These are phyloP conservation scores for Pseudogymnoascus sp. DNA, from an alignment of 2,329 filamentous ascomycete genomes.

Conservation along the genomic window DNA sequence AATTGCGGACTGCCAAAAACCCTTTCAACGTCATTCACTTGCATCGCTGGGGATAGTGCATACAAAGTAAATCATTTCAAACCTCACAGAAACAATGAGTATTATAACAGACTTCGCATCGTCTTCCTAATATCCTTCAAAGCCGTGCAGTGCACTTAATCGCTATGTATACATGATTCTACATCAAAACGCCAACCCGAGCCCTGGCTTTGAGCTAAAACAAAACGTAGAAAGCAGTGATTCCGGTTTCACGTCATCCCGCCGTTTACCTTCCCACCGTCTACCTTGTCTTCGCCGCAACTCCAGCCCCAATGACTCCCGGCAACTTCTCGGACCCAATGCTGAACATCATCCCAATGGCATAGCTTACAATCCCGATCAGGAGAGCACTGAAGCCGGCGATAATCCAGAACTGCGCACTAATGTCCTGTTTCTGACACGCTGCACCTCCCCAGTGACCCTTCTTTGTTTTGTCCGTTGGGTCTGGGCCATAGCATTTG, in stretches of 20 bases:
- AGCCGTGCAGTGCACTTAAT: slow-evolving; percentile 3
- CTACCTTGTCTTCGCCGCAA: slow-evolving; percentile 53
- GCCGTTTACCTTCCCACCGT: neutral
- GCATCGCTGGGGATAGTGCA: neutral
- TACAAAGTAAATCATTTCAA: neutral
- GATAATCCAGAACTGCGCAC: slow-evolving; percentile 81
- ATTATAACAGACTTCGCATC: neutral
- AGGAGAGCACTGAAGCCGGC: slow-evolving; percentile 63
- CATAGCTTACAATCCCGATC: slow-evolving; percentile 57
- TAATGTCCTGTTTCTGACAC: slow-evolving; percentile 88
- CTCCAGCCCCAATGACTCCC: slow-evolving; percentile 91
- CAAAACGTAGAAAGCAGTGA: neutral
- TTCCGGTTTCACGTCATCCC: slow-evolving; percentile 7
- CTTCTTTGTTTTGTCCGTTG: slow-evolving; percentile 41
- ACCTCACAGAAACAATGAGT: neutral
- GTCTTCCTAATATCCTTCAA: neutral
- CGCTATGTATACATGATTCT: slow-evolving; percentile 9
- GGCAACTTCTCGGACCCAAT: slow-evolving; percentile 84
- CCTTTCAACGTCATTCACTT: neutral
- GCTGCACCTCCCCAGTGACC: slow-evolving; percentile 71
- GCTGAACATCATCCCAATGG: slow-evolving; percentile 68
- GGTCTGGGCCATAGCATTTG: slow-evolving; percentile 45
- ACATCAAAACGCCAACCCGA: slow-evolving; percentile 8
- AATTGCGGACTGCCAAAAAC: neutral
- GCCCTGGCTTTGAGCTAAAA: slow-evolving; percentile 2